Evolutionary conservation across 176 grass and related monocot genomes (phyloP).

Genomic region (Musa troglodytarum): DNA sequence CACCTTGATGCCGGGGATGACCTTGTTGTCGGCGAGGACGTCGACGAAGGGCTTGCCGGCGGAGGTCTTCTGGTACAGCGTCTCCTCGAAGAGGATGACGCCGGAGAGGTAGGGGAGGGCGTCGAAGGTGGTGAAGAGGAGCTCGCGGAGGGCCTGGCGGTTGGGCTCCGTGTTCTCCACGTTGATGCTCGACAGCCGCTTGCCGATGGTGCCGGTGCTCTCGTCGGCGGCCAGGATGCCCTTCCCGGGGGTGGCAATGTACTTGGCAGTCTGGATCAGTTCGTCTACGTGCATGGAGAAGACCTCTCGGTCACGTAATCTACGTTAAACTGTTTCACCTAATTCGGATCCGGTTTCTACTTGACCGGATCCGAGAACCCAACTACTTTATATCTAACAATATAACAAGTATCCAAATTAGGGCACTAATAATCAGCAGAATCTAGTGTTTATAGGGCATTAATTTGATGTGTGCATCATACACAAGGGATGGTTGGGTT

Average conservation of each 20-base stretch:
- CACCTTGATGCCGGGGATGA: constrained; percentile 83
- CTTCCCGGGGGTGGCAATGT: constrained; percentile 80
- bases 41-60: constrained; percentile 66
- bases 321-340: background rate
- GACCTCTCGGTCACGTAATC: background rate
- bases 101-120: constrained; percentile 52
- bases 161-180: constrained; percentile 88
- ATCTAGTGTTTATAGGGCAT: too few relatives aligned
- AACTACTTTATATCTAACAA: too few relatives aligned
- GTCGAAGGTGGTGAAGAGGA: constrained; percentile 66
- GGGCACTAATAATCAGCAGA: too few relatives aligned
- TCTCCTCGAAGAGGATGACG: constrained; percentile 96
- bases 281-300: constrained; percentile 38
- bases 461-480: too few relatives aligned
- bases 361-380: background rate
- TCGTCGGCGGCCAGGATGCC: constrained; percentile 83
- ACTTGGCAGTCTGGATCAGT: constrained; percentile 78
- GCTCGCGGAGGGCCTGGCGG: constrained; percentile 76
- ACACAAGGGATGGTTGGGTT: too few relatives aligned
- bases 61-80: constrained; percentile 61
- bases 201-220: constrained; percentile 91
- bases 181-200: constrained; percentile 83
- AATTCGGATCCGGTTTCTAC: background rate
- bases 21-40: constrained; percentile 40
- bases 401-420: too few relatives aligned